phyloP scores from a whole-genome alignment of 176 grass and related monocot species.

The Zea luxurians region DNA sequence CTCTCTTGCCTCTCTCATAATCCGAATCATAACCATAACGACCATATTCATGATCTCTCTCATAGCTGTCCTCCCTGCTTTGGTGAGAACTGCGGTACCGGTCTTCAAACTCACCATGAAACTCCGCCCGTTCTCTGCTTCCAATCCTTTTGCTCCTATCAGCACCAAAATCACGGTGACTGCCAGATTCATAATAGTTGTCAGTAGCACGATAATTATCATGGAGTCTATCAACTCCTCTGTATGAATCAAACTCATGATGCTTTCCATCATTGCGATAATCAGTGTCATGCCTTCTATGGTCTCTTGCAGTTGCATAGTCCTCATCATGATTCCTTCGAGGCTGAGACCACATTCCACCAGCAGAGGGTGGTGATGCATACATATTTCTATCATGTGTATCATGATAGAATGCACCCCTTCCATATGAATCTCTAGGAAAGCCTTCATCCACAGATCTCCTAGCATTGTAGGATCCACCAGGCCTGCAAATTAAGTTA shows the following conservation, averaged over 20 bases:
- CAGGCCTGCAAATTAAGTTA: constrained; percentile 64
- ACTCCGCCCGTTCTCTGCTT: constrained; percentile 59
- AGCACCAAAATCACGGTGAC: constrained; percentile 69
- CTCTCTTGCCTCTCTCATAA: constrained; percentile 72
- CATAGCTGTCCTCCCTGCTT: constrained; percentile 60
- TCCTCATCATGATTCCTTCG: constrained; percentile 76
- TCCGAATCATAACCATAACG: constrained; percentile 57
- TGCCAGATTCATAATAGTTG: constrained; percentile 59
- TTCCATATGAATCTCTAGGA: constrained; percentile 65
- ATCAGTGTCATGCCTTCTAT: constrained; percentile 62
- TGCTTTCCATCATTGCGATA: constrained; percentile 47
- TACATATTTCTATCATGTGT: constrained; percentile 73
- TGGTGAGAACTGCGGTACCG: constrained; percentile 51
- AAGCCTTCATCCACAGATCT: constrained; percentile 68
- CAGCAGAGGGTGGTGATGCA: constrained; percentile 51
- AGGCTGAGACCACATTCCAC: constrained; percentile 64
- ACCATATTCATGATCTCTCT: constrained; percentile 71
- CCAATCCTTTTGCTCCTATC: constrained; percentile 76
- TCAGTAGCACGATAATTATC: constrained; percentile 55
- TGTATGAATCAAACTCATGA: constrained; percentile 48
- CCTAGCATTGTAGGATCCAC: constrained; percentile 73
- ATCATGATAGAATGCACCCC: constrained; percentile 57
- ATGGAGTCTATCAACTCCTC: constrained; percentile 53
- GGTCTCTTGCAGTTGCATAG: constrained; percentile 60
- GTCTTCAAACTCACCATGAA: constrained; percentile 57